These are phyloP conservation scores for Puccinia horiana DNA, from an alignment of 1,284 basidiomycete species.

Conservation along the genomic window DNA sequence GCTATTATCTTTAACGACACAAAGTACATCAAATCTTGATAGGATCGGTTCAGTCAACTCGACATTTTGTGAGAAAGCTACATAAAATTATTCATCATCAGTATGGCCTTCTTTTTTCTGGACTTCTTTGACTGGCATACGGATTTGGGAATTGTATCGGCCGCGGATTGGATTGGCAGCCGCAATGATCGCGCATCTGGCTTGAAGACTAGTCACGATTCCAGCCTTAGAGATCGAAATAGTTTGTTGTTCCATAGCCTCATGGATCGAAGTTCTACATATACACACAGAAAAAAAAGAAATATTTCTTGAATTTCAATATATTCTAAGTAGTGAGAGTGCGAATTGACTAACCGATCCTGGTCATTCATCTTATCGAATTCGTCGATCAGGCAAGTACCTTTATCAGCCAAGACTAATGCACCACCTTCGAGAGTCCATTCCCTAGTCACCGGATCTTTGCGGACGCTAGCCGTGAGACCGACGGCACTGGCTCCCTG, in stretches of 20 bases:
- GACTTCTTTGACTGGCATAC: slow-evolving; percentile 80
- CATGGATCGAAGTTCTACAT: slow-evolving; percentile 71
- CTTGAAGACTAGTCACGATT: slow-evolving; percentile 97
- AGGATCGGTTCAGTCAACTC: slow-evolving; percentile 98
- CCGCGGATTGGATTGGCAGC: slow-evolving; percentile 99
- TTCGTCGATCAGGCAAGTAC: slow-evolving; percentile 98
- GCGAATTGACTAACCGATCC: slow-evolving; percentile 67
- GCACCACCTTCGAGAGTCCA: slow-evolving; percentile 99
- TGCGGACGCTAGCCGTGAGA: slow-evolving; percentile 95
- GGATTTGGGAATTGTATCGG: slow-evolving; percentile 70
- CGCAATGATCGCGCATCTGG: slow-evolving; percentile 90
- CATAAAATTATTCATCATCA: background rate
- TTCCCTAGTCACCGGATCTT: slow-evolving; percentile 87
- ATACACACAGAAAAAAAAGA: background rate
- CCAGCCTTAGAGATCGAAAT: slow-evolving; percentile 99
- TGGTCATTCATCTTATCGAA: slow-evolving; percentile 99
- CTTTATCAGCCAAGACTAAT: slow-evolving; percentile 98
- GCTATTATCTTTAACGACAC: slow-evolving; percentile 98
- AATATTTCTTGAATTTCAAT: background rate
- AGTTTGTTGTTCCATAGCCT: slow-evolving; percentile 99
- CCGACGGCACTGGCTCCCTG: slow-evolving; percentile 97
- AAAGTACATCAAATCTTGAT: slow-evolving; percentile 99
- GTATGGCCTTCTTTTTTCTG: slow-evolving; percentile 63
- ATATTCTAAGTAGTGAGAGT: too few relatives aligned
- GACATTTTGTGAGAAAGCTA: slow-evolving; percentile 70